These are phyloP conservation scores for Juglanconis oblonga DNA, from an alignment of 2,329 filamentous ascomycete genomes.

Conservation along the genomic window DNA sequence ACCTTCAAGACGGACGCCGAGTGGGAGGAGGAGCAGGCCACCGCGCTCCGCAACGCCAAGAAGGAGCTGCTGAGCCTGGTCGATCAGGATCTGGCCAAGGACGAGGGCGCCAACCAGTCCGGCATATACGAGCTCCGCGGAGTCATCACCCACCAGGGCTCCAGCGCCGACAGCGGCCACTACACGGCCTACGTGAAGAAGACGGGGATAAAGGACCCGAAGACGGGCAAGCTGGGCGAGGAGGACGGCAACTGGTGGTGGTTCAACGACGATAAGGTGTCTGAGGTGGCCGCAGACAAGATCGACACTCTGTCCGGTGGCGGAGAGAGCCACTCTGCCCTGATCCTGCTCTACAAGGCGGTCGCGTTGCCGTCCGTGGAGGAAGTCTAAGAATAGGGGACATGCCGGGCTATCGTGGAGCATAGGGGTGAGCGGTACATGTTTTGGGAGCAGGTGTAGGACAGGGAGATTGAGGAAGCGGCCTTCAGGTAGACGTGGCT, in stretches of 20 bases:
- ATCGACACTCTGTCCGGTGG: slow-evolving; percentile 88
- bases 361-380: slow-evolving; percentile 64
- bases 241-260: slow-evolving; percentile 99
- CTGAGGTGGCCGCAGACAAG: slow-evolving; percentile 86
- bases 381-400: slow-evolving; percentile 32
- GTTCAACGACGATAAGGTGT: slow-evolving; percentile 99
- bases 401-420: neutral
- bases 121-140: slow-evolving; percentile 93
- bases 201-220: slow-evolving; percentile 66
- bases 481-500: neutral
- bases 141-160: slow-evolving; percentile 93
- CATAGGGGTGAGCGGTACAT: neutral
- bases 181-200: slow-evolving; percentile 99
- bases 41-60: slow-evolving; percentile 74
- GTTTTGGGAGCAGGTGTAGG: neutral
- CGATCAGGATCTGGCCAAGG: slow-evolving; percentile 68
- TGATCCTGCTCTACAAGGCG: slow-evolving; percentile 76
- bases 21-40: slow-evolving; percentile 80
- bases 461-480: neutral
- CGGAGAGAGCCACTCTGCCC: slow-evolving; percentile 79
- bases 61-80: slow-evolving; percentile 82
- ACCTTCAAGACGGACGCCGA: slow-evolving; percentile 92
- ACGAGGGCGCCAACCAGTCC: slow-evolving; percentile 86
- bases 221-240: slow-evolving; percentile 72
- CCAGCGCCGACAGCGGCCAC: slow-evolving; percentile 94